Conservation (phyloP, 495 filamentous ascomycete species). For the Trichocladium uniseriatum region DNA sequence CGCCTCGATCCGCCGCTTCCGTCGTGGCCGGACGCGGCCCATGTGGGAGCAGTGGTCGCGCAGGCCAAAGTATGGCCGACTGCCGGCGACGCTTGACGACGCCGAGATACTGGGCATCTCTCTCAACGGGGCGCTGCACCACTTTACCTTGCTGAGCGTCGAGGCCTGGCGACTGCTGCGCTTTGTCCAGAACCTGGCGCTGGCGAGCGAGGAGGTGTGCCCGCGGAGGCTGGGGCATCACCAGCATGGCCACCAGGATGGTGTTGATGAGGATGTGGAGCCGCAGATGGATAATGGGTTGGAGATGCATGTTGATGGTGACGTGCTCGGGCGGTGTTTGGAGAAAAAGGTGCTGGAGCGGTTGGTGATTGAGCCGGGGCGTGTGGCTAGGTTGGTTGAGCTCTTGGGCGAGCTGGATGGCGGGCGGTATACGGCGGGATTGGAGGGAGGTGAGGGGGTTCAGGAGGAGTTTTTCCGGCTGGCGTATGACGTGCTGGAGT, state of each 20-base stretch:
- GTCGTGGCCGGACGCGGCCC: conserved; percentile 35
- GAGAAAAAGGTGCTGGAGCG: conserved; percentile 38
- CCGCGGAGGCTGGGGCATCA: conserved; percentile 10
- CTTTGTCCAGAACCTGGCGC: conserved; percentile 53
- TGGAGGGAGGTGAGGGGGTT: neutral
- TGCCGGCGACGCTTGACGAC: conserved; percentile 22
- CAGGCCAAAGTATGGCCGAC: conserved; percentile 21
- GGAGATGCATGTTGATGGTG: conserved; percentile 59
- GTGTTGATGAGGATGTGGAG: conserved; percentile 17
- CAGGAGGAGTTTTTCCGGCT: conserved; percentile 24
- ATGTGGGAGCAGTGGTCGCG: conserved; percentile 27
- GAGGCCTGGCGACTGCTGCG: conserved; percentile 51
- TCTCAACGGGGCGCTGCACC: conserved; percentile 55
- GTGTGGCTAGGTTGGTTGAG: conserved; percentile 21
- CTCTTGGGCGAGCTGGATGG: conserved; percentile 31
- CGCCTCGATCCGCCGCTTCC: conserved; percentile 42
- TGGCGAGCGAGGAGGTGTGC: conserved; percentile 16
- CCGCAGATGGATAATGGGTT: conserved; percentile 21
- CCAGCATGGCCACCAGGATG: neutral
- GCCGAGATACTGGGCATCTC: conserved; percentile 51
- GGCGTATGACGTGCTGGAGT: conserved; percentile 39
- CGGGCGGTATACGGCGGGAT: conserved; percentile 13
- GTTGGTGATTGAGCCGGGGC: conserved; percentile 27
- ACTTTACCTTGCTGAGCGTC: conserved; percentile 47
- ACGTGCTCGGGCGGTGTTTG: conserved; percentile 49